Base-by-base conservation (phyloP, 192 early-diverging fungal genomes). In the Chytriomyces hyalinus region DNA sequence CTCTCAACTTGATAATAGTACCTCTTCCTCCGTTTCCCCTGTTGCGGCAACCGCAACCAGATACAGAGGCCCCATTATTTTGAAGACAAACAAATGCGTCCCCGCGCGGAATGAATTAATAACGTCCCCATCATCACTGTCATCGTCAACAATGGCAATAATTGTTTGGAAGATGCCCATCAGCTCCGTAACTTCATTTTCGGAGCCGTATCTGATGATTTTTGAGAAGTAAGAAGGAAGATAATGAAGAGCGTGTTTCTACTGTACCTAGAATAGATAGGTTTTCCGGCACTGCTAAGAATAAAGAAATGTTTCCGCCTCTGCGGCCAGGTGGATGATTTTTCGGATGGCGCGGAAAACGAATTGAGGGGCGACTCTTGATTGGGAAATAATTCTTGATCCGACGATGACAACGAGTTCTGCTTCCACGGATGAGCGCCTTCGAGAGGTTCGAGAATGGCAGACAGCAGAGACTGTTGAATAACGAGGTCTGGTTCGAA, bases 141-240 rank as follows among this genome's bases (percentile, higher is more conserved):
- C 91, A 67, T 91, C 90, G 53, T 84, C 83, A 85, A 95, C 95
- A 76, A 94, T 93, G 17, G 94, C 91, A 49, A 96, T 86, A 28
- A 98, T 89, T 0, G 95, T 94, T 67, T 97, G 96, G 20, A 96
- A 89, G 3, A 97, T 87, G 49, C 95, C 95, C 92, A 94, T 96
- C 53, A 95, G 84, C 26, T 89, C 87, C 13, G 96, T 91, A 70
- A 97, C 89, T 73, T 93, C 87, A 15, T 28, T 11, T 79, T 99
- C 97, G 75, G 94, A 91, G 15, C 97, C 97, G 81, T 98, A 93
- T 78, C 89, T 77, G 11, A 69, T 26, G 24, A 36, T n/a, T 9
- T 11, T 44, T 60, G 10, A 44, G 36, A 60, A 46, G 13, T 57
- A 26, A 60, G 17, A 4, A 24, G 43, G 15, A 17, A 73, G 46